Evolutionary conservation across 768 basidiomycete species (phyloP), one percentile per base, ranked within the genome.

Genomic region (Mycena chlorophos): DNA sequence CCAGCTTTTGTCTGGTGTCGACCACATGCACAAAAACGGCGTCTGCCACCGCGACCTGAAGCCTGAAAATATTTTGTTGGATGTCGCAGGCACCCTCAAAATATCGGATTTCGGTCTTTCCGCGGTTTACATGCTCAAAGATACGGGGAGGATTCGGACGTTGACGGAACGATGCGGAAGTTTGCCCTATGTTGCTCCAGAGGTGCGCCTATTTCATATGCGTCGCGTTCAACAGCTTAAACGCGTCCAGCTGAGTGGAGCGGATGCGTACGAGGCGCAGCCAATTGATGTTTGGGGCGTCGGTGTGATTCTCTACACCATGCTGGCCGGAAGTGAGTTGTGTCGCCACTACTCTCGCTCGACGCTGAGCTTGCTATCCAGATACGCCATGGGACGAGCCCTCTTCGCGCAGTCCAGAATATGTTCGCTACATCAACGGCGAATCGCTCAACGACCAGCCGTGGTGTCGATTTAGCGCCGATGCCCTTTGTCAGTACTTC

Each of bases 341-440:
- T 57, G 20, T 60, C 13, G 40, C 25, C 28, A n/a, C 17, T 39
- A 8, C 22, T 23, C 29, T 26, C 20, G 8, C 37, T 40, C 46
- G n/a, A 34, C 31, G 22, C 8, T 46, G 34, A 40, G 29, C 23
- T 42, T 3, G 20, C 49, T 23, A n/a, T 22, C 6, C 30, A 98
- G 95, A 97, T 65, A 98, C 97, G 0, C 97, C 97, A 2, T 98
- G 97, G 97, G 97, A 98, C 65, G 89, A 95, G 66, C 93, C 97
- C 2, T 92, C 94, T 0, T 63, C 68, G 1, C 75, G 76, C n/a
- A 90, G 89, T 56, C 82, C 84, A 1, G 97, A 98, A 69, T 99
- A 83, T 64, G 67, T 71, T n/a, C 81, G 82, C 8, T 99, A 90
- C 68, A 65, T 88, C 1, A 78, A 79, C 0, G 92, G 93, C 4